These are phyloP conservation scores for Carex arenaria DNA, from an alignment of 202 grass and related monocot genomes.

Conservation along the genomic window DNA sequence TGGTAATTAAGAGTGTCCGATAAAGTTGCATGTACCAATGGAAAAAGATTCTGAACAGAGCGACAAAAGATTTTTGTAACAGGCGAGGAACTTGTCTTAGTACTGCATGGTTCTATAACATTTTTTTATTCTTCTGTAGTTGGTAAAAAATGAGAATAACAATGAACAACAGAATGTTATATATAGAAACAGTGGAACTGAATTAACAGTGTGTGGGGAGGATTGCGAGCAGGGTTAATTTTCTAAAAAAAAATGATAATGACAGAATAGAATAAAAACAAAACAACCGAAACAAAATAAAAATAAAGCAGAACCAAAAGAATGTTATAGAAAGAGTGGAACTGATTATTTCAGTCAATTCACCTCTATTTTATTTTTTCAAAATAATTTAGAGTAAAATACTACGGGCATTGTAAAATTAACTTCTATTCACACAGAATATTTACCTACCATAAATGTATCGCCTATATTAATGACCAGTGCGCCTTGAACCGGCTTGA, in stretches of 20 bases:
- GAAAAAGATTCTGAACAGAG: slow-evolving; percentile 12
- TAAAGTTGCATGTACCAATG: background rate
- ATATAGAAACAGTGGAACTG: too few relatives aligned
- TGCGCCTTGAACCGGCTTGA: slow-evolving; percentile 55
- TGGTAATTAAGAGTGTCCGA: background rate
- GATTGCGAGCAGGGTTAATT: too few relatives aligned
- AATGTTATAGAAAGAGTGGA: background rate
- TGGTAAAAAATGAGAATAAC: background rate
- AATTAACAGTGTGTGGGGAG: too few relatives aligned
- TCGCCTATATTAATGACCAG: slow-evolving; percentile 95
- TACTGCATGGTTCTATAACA: background rate
- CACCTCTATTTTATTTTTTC: too few relatives aligned
- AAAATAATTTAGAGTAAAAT: too few relatives aligned
- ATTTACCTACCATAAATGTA: slow-evolving; percentile 76
- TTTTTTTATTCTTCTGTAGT: background rate
- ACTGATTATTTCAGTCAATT: too few relatives aligned
- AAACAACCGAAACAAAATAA: too few relatives aligned
- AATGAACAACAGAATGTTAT: too few relatives aligned
- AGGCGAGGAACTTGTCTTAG: background rate
- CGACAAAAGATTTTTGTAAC: background rate
- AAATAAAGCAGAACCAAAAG: too few relatives aligned
- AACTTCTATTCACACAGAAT: background rate
- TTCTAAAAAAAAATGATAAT: too few relatives aligned
- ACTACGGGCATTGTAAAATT: too few relatives aligned
- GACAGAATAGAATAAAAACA: too few relatives aligned